Conservation (phyloP, 495 filamentous ascomycete genomes). For the Sporormia fimetaria region DNA sequence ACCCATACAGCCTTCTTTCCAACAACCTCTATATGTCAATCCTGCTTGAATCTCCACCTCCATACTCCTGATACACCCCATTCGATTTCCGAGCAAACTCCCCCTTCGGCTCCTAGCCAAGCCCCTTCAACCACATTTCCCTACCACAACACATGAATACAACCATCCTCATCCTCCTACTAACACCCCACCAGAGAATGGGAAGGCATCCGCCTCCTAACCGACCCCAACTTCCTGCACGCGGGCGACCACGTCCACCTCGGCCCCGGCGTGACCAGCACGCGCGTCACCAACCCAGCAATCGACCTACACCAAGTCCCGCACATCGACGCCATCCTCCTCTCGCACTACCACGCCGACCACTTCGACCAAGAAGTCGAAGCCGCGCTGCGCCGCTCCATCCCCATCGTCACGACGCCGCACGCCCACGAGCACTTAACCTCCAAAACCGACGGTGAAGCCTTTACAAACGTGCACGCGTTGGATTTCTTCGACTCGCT, state of each 20-base stretch:
- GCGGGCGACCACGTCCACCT: conserved; percentile 58
- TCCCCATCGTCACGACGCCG: conserved; percentile 55
- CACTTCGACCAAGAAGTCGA: conserved; percentile 55
- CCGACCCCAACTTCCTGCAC: conserved; percentile 61
- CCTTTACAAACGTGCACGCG: conserved; percentile 44
- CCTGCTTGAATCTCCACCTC: neutral
- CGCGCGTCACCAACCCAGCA: conserved; percentile 46
- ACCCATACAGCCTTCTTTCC: too few species aligned
- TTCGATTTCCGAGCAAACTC: conserved; percentile 5
- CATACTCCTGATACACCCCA: too few species aligned
- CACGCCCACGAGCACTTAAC: conserved; percentile 47
- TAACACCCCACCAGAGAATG: conserved; percentile 38
- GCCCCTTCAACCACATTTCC: too few species aligned
- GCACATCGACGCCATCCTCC: conserved; percentile 46
- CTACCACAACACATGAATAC: too few species aligned
- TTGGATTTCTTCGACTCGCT: conserved; percentile 46
- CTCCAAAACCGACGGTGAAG: conserved; percentile 33
- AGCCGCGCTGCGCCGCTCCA: conserved; percentile 41
- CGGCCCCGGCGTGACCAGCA: conserved; percentile 44
- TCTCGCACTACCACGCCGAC: conserved; percentile 52
- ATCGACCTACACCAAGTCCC: conserved; percentile 53
- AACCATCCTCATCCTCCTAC: neutral
- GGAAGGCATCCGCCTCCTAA: conserved; percentile 52
- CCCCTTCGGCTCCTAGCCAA: neutral
- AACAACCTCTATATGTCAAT: too few species aligned